Conservation (phyloP, 2,329 filamentous ascomycete species). For the Penicillium sp. region DNA sequence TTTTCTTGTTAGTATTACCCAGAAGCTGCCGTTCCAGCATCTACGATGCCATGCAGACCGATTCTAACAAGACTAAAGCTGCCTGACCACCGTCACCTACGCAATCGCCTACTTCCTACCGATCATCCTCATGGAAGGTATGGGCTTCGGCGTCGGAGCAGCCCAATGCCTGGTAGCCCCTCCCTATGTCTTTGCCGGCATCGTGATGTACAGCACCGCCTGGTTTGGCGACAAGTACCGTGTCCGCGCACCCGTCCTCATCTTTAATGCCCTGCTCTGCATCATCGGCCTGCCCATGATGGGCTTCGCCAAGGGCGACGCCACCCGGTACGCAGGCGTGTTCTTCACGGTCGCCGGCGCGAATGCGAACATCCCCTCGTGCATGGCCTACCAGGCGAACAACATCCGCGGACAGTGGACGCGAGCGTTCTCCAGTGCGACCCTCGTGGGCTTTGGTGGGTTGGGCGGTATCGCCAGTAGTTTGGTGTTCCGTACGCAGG, state of each 20-base stretch:
- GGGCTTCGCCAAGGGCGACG: constrained; percentile 62
- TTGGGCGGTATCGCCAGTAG: constrained; percentile 76
- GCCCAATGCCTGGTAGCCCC: constrained; percentile 73
- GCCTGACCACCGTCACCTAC: constrained; percentile 73
- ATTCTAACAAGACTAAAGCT: constrained; percentile 46
- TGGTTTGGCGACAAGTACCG: constrained; percentile 68
- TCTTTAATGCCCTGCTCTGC: constrained; percentile 65
- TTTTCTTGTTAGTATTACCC: constrained; percentile 45
- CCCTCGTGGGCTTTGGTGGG: constrained; percentile 73
- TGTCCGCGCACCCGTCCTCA: constrained; percentile 65
- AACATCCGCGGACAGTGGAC: constrained; percentile 91
- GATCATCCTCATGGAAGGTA: constrained; percentile 64
- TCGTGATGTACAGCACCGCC: constrained; percentile 61
- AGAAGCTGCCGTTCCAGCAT: not conserved
- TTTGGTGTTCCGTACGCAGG: constrained; percentile 64
- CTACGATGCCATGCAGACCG: not conserved
- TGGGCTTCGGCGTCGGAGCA: constrained; percentile 65
- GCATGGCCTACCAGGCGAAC: constrained; percentile 81
- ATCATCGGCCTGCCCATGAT: constrained; percentile 72
- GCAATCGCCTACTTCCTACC: constrained; percentile 78
- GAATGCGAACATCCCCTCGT: constrained; percentile 74
- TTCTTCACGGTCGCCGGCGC: constrained; percentile 76
- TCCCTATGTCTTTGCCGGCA: constrained; percentile 65
- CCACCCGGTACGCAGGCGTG: constrained; percentile 70
- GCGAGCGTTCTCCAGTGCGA: constrained; percentile 75